Evolutionary conservation across 1,284 basidiomycete genomes (phyloP), one percentile per base, ranked within the genome.

Genomic region (Coniferiporia sulphurascens): DNA sequence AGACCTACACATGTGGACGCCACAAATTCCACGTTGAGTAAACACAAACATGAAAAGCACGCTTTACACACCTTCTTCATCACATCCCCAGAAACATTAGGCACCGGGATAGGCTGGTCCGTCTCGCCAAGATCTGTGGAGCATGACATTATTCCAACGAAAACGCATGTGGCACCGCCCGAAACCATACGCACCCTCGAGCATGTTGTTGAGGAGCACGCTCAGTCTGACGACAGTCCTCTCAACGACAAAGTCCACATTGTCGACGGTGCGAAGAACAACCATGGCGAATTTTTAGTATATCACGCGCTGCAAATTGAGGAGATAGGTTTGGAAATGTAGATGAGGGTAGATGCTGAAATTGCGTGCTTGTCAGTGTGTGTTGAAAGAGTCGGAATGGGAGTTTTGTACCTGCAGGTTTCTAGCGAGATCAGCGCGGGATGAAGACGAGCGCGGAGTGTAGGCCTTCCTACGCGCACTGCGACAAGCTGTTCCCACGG

Each of bases 151-250:
- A 58, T 50, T 49, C 41, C 17, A 51, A 55, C 38, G 35, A 53
- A 57, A 66, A 64, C 63, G 13, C 52, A 17, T 17, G 21, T 17
- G 9, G 13, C 21, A 1, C 15, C 9, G 27, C 62, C 55, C 58
- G 63, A 61, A 61, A 56, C 35, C 34, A 49, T 35, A 70, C 78
- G 68, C 71, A 95, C 96, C 96, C 76, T 99, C 97, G 62, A 99
- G 89, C 96, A 99, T 98, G 80, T 97, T 95, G 83, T 97, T 98
- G 78, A 99, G 97, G 68, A 99, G 86, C 17, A 96, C 91, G 65
- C 88, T 93, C 72, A 95, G 91, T 78, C 95, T 93, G 61, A 94
- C 95, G 60, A 99, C 92, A 65, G 96, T 92, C 74, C 89, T 91
- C 72, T 98, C 95, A 65, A 96, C 92, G 63, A 84, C 84, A 77